Evolutionary conservation across 1,139 yeast genomes (phyloP).

Genomic region (Magnusiomyces ingens): DNA sequence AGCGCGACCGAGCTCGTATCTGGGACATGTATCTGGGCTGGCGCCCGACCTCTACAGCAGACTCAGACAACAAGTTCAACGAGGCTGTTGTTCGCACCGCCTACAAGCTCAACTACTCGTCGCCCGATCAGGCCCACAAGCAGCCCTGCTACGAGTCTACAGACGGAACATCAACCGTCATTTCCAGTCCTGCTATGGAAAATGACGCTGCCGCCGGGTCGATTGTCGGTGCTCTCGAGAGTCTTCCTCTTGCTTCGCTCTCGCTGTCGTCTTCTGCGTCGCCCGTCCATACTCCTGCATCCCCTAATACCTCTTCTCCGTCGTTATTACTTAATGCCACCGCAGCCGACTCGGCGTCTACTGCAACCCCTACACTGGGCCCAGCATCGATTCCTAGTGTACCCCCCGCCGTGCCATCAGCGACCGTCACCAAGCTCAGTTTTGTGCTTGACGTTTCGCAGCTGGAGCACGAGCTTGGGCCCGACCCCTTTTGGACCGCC

Average conservation of each 20-base stretch:
- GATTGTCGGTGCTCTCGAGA: background rate
- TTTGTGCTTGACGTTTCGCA: conserved; percentile 13
- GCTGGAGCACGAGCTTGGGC: conserved; percentile 20
- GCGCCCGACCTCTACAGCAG: conserved; percentile 62
- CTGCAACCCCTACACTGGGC: background rate
- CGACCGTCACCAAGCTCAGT: background rate
- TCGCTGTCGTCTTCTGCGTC: background rate
- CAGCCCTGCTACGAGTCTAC: background rate
- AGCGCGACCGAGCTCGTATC: conserved; percentile 73
- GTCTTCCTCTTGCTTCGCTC: background rate
- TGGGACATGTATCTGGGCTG: conserved; percentile 88
- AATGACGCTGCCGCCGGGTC: background rate
- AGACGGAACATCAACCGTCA: background rate
- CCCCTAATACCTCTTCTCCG: background rate
- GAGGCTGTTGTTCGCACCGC: background rate
- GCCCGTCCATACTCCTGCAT: background rate
- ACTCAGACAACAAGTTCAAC: background rate
- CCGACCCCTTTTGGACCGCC: conserved; percentile 33
- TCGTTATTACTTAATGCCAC: background rate
- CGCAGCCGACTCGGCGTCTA: background rate
- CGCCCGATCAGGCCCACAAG: background rate
- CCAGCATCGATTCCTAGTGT: background rate
- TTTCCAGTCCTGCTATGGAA: background rate
- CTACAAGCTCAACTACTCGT: background rate
- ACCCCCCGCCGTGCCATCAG: background rate